Evolutionary conservation across 148 eudicot species (phyloP).

Genomic region (Pharnaceum exiguum): DNA sequence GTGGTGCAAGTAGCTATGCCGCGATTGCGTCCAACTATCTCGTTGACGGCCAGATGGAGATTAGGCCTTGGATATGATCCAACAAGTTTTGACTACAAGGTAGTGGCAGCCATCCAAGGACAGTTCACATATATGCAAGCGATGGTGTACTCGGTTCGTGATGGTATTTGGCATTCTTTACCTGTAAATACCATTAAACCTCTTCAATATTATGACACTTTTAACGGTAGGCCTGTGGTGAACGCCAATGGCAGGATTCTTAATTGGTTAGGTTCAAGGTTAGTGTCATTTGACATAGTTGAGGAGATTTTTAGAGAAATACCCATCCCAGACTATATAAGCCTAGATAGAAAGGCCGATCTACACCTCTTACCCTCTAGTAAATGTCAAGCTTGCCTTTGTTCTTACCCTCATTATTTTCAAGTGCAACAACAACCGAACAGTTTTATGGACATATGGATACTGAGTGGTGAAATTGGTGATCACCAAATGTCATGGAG

Average conservation of each 20-base stretch:
- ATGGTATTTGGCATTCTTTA: not conserved
- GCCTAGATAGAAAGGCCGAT: not conserved
- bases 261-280: not conserved
- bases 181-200: not conserved
- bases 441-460: not conserved
- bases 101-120: not conserved
- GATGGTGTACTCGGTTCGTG: not conserved
- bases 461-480: not conserved
- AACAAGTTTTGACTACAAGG: not conserved
- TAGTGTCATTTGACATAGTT: not conserved
- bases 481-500: not conserved
- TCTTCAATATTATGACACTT: not conserved
- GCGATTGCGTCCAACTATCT: not conserved
- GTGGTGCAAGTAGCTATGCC: not conserved
- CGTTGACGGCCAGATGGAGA: not conserved
- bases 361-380: not conserved
- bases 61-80: conserved; percentile 1
- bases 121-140: too few species aligned
- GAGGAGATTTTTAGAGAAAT: not conserved
- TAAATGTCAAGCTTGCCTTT: not conserved
- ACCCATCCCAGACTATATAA: not conserved
- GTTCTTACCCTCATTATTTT: not conserved
- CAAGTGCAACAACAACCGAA: not conserved
- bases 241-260: conserved; percentile 4
- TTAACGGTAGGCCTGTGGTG: not conserved